These are phyloP conservation scores for Withania somnifera DNA, from an alignment of 305 asterid species.

Conservation along the genomic window DNA sequence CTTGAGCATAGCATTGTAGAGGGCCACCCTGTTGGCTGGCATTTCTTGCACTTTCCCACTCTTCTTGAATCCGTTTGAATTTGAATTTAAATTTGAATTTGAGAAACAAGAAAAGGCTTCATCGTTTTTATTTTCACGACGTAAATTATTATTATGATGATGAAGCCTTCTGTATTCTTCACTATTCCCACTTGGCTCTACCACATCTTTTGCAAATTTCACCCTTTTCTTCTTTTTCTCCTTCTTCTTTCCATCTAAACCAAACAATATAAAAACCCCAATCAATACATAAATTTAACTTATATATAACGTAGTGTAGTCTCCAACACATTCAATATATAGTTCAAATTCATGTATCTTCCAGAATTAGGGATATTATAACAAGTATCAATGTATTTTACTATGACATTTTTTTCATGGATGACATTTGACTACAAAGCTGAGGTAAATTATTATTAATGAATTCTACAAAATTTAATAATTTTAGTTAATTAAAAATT, in stretches of 20 bases:
- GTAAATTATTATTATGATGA: background rate
- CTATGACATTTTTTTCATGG: no score
- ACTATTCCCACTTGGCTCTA: slow-evolving; percentile 68
- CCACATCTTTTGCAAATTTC: slow-evolving; percentile 76
- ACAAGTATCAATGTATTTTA: no score
- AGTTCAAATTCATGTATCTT: no score
- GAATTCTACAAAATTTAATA: no score
- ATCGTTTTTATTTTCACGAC: background rate
- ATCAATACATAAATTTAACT: background rate
- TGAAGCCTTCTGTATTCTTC: slow-evolving; percentile 52
- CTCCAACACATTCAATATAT: no score
- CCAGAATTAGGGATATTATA: no score
- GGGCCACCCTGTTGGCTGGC: slow-evolving; percentile 62
- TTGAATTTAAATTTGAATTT: slow-evolving; percentile 3
- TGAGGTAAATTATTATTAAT: no score
- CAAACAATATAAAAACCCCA: background rate
- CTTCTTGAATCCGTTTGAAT: slow-evolving; percentile 4
- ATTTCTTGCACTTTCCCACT: slow-evolving; percentile 24
- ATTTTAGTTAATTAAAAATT: no score
- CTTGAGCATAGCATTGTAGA: slow-evolving; percentile 59
- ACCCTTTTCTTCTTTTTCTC: slow-evolving; percentile 58
- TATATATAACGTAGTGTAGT: no score
- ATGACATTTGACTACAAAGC: no score
- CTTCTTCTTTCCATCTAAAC: slow-evolving; percentile 36
- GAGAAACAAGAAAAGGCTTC: background rate